Evolutionary conservation across 768 basidiomycete species (phyloP).

Genomic region (Termitomyces sp.): DNA sequence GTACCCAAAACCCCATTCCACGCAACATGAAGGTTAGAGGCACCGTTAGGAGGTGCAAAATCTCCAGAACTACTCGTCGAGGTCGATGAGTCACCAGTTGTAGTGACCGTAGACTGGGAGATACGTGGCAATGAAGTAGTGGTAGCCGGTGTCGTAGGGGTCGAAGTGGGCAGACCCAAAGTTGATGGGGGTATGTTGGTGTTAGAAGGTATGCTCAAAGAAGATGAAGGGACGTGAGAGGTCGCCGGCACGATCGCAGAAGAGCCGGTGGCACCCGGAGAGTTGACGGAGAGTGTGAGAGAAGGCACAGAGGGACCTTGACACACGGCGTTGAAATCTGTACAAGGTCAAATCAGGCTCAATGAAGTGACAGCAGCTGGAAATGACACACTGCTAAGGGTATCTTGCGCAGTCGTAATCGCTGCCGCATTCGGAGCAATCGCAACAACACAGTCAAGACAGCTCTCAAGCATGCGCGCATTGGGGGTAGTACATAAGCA

Average conservation of each 20-base stretch:
- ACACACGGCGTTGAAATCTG: slow-evolving; percentile 1
- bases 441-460: slow-evolving; percentile 29
- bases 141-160: neutral
- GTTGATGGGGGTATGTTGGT: neutral
- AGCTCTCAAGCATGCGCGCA: slow-evolving; percentile 24
- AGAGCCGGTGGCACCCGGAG: neutral
- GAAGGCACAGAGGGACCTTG: neutral
- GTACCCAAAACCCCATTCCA: neutral
- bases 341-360: neutral
- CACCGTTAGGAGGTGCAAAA: neutral
- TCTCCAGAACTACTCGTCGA: neutral
- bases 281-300: neutral
- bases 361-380: neutral
- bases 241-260: neutral
- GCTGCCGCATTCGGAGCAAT: slow-evolving; percentile 18
- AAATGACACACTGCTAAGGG: slow-evolving; percentile 25
- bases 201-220: neutral
- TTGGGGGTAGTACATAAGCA: slow-evolving; percentile 28
- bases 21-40: neutral
- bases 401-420: slow-evolving; percentile 19
- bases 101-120: neutral
- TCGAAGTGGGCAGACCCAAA: neutral
- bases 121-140: neutral
- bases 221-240: neutral
- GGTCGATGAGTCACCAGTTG: neutral